Evolutionary conservation across 1,284 basidiomycete genomes (phyloP).

Genomic region (Papiliotrema laurentii): DNA sequence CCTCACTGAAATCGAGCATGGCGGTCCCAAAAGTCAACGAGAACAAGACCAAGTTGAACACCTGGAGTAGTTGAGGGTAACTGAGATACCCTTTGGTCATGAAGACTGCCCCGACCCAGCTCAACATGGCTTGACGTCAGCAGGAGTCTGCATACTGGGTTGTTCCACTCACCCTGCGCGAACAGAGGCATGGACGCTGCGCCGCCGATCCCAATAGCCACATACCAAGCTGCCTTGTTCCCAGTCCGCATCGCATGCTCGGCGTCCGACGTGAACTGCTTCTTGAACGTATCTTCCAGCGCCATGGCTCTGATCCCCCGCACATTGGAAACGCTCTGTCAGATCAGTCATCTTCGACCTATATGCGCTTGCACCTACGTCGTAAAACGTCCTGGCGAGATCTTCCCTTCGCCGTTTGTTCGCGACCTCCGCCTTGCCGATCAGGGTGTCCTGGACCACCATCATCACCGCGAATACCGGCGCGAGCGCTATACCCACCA

Average conservation of each 20-base stretch:
- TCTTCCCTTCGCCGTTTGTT: conserved; percentile 83
- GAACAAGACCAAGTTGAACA: conserved; percentile 88
- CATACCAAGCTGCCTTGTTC: conserved; percentile 69
- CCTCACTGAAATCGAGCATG: conserved; percentile 78
- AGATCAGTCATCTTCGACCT: conserved; percentile 8
- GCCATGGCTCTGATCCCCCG: conserved; percentile 84
- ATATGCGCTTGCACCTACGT: conserved; percentile 53
- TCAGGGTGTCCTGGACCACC: conserved; percentile 64
- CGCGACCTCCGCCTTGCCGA: conserved; percentile 65
- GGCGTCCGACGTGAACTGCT: conserved; percentile 63
- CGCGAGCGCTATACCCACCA: conserved; percentile 80
- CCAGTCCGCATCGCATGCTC: conserved; percentile 64
- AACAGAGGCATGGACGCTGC: conserved; percentile 79
- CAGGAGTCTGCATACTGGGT: background rate
- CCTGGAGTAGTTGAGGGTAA: conserved; percentile 82
- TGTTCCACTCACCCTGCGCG: conserved; percentile 57
- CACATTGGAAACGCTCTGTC: conserved; percentile 73
- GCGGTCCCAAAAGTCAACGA: conserved; percentile 86
- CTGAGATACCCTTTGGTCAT: conserved; percentile 75
- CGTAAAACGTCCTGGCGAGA: conserved; percentile 80
- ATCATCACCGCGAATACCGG: conserved; percentile 77
- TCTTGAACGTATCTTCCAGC: conserved; percentile 69
- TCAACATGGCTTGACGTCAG: conserved; percentile 62
- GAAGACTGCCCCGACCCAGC: conserved; percentile 81
- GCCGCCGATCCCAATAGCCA: conserved; percentile 77